A percentile compares a stretch with the other conserved stretches of the same genome.
These are phyloP conservation scores for Neltuma alba DNA, from an alignment of 306 rosid species.

Conservation along the genomic window DNA sequence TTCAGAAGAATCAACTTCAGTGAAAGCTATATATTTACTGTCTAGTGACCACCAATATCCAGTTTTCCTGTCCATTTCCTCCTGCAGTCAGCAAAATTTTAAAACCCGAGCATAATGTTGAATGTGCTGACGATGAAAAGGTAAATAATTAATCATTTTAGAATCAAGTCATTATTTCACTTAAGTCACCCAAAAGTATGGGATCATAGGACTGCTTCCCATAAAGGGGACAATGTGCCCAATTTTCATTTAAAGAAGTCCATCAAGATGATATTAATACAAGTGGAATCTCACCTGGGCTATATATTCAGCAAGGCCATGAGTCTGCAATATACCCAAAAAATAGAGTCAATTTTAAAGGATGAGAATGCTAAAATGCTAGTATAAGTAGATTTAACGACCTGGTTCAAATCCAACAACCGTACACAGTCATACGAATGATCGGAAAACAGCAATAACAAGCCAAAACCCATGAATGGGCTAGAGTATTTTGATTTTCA, in stretches of 20 bases:
- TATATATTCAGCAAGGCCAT: constrained; percentile 96
- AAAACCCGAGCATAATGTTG: constrained; percentile 20
- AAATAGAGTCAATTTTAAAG: constrained; percentile 38
- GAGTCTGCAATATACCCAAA: constrained; percentile 63
- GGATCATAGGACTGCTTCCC: not conserved
- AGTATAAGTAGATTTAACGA: constrained; percentile 19
- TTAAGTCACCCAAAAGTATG: constrained; percentile 14
- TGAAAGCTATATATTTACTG: constrained; percentile 86
- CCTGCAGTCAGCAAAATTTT: constrained; percentile 60
- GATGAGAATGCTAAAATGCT: not conserved
- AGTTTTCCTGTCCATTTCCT: constrained; percentile 95
- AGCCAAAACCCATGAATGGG: constrained; percentile 27
- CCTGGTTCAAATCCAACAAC: not conserved
- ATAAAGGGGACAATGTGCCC: constrained; percentile 25
- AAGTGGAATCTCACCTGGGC: constrained; percentile 84
- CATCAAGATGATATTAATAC: constrained; percentile 3
- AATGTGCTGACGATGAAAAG: constrained; percentile 14
- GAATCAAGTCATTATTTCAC: constrained; percentile 17
- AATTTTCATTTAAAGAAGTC: not conserved
- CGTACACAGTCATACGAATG: not conserved
- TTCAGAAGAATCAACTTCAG: constrained; percentile 89
- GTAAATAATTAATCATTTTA: constrained; percentile 8
- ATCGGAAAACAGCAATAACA: constrained; percentile 9
- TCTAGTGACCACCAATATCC: constrained; percentile 99
- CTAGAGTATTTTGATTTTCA: constrained; percentile 24